A percentile compares a stretch with the other conserved stretches of the same genome.
Conservation (phyloP, 2,329 filamentous ascomycete species). For the Dactylellina parvicollis region DNA sequence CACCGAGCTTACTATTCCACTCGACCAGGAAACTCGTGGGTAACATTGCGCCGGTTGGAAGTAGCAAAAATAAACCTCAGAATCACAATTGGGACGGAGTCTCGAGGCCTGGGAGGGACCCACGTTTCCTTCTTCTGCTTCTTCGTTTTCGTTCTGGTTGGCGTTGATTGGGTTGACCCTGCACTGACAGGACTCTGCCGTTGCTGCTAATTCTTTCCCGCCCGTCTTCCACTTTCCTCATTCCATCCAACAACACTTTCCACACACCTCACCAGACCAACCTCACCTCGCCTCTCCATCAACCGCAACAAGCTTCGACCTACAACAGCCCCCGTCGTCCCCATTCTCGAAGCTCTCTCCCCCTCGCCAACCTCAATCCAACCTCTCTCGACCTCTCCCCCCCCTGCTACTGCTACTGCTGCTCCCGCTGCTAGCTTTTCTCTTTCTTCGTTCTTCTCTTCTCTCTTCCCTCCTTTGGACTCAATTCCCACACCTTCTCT, state of each 20-base stretch:
- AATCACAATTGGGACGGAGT: background rate
- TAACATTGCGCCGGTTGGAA: slow-evolving; percentile 19
- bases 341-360: background rate
- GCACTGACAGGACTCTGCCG: slow-evolving; percentile 31
- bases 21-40: background rate
- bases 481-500: slow-evolving; percentile 25
- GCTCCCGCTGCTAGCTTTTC: too few relatives aligned
- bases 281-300: slow-evolving; percentile 12
- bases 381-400: slow-evolving; percentile 9
- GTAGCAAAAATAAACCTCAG: background rate
- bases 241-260: slow-evolving; percentile 41
- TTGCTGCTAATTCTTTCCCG: slow-evolving; percentile 49
- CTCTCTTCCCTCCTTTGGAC: slow-evolving; percentile 13
- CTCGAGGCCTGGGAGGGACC: background rate
- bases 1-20: slow-evolving; percentile 27
- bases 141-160: too few relatives aligned
- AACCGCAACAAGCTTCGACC: slow-evolving; percentile 11
- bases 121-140: background rate
- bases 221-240: slow-evolving; percentile 49
- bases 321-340: background rate
- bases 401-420: background rate
- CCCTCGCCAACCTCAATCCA: slow-evolving; percentile 10
- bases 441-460: slow-evolving; percentile 1
- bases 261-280: background rate
- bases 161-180: slow-evolving; percentile 26